Percentiles rank a stretch among this genome's conserved stretches.
Evolutionary conservation across 352 stramenopile species (phyloP).

Genomic region (Phytopythium cucurbitacearum): DNA sequence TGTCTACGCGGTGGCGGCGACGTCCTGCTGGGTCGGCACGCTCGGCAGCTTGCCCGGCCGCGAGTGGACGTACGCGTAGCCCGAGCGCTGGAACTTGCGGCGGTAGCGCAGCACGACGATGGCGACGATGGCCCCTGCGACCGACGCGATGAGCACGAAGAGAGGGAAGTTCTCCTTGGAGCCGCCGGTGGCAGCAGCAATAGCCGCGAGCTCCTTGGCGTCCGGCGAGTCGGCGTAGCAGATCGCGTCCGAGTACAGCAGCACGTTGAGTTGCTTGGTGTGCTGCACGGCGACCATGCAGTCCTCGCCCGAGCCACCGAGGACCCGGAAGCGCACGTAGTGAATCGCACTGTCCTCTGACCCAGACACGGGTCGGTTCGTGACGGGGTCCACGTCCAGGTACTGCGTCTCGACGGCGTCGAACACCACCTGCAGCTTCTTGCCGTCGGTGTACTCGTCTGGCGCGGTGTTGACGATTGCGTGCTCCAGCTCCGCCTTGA

Average conservation of each 20-base stretch:
- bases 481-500: constrained; percentile 37
- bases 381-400: constrained; percentile 21
- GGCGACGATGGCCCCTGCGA: constrained; percentile 28
- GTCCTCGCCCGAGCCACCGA: constrained; percentile 23
- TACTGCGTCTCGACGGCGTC: constrained; percentile 54
- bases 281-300: constrained; percentile 53
- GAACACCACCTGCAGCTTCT: constrained; percentile 32
- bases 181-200: background rate
- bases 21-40: constrained; percentile 1
- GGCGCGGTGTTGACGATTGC: constrained; percentile 40
- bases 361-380: background rate
- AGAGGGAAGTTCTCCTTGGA: constrained; percentile 22
- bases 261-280: constrained; percentile 31
- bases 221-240: constrained; percentile 39
- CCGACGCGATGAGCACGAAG: constrained; percentile 31
- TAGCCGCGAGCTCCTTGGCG: constrained; percentile 15
- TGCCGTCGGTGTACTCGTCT: constrained; percentile 25
- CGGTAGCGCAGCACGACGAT: constrained; percentile 35
- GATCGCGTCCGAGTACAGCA: constrained; percentile 49
- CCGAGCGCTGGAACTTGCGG: constrained; percentile 42
- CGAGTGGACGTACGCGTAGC: constrained; percentile 59
- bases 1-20: constrained; percentile 1
- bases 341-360: constrained; percentile 24
- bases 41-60: constrained; percentile 35
- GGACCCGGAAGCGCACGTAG: constrained; percentile 54